These are phyloP conservation scores for Tetracladium maxilliforme DNA, from an alignment of 2,329 filamentous ascomycete species.

Conservation along the genomic window DNA sequence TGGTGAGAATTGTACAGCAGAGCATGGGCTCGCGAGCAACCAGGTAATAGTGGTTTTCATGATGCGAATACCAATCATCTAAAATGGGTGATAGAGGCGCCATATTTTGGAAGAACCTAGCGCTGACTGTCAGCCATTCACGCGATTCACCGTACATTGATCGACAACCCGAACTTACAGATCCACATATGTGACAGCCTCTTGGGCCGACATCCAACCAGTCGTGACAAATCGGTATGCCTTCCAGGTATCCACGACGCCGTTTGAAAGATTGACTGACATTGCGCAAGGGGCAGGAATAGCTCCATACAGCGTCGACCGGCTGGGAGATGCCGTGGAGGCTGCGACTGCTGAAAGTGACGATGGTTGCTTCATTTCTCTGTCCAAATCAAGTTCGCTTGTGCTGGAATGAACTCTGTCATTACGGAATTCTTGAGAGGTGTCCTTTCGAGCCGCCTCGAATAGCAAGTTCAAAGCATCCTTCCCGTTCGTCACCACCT, in stretches of 20 bases:
- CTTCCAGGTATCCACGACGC: slow-evolving; percentile 28
- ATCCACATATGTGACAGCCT: slow-evolving; percentile 36
- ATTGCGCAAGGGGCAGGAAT: too few species aligned
- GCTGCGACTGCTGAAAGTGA: too few species aligned
- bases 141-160: too few species aligned
- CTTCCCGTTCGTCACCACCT: slow-evolving; percentile 34
- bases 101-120: slow-evolving; percentile 31
- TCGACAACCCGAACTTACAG: slow-evolving; percentile 15
- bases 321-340: slow-evolving; percentile 3
- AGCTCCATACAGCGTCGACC: neutral
- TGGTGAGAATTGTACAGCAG: slow-evolving; percentile 36
- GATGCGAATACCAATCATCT: slow-evolving; percentile 30
- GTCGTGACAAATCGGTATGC: slow-evolving; percentile 35
- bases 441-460: slow-evolving; percentile 25
- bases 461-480: slow-evolving; percentile 36
- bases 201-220: slow-evolving; percentile 38
- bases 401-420: slow-evolving; percentile 16
- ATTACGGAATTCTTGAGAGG: slow-evolving; percentile 10
- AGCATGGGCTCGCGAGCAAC: slow-evolving; percentile 34
- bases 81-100: slow-evolving; percentile 33
- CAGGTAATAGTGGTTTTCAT: slow-evolving; percentile 28
- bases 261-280: slow-evolving; percentile 8
- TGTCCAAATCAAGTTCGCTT: too few species aligned
- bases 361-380: too few species aligned
- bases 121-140: slow-evolving; percentile 2